Evolutionary conservation across 768 basidiomycete species (phyloP).

Genomic region (Suillus alpinus): DNA sequence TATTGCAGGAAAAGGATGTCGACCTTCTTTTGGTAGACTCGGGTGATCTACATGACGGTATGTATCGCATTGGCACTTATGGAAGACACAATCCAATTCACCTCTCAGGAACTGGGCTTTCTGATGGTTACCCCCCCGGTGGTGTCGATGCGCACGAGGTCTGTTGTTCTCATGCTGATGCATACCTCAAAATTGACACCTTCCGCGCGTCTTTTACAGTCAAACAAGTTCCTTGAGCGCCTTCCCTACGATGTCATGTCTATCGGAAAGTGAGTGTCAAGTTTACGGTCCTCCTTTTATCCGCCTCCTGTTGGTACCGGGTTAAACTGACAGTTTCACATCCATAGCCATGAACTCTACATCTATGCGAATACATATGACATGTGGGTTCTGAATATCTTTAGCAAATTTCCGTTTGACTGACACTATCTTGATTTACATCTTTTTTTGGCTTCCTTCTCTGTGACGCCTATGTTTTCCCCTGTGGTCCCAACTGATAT

Average conservation of each 20-base stretch:
- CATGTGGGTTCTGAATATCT: constrained; percentile 40
- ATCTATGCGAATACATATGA: constrained; percentile 63
- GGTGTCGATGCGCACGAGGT: constrained; percentile 75
- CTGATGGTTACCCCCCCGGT: constrained; percentile 70
- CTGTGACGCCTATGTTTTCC: not conserved
- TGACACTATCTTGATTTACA: not conserved
- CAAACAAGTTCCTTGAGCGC: constrained; percentile 70
- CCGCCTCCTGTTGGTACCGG: not conserved
- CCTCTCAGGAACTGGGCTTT: constrained; percentile 63
- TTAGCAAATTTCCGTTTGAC: not conserved
- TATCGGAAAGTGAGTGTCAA: constrained; percentile 70
- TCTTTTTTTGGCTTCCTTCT: not conserved
- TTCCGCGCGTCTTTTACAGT: constrained; percentile 31
- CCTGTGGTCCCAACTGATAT: not conserved
- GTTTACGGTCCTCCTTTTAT: not conserved
- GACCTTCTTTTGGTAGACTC: constrained; percentile 83
- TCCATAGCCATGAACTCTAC: constrained; percentile 76
- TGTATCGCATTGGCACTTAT: not conserved
- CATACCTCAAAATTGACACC: not conserved
- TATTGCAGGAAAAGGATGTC: constrained; percentile 57
- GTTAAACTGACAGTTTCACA: constrained; percentile 1
- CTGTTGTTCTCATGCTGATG: constrained; percentile 9
- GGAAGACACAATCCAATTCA: not conserved
- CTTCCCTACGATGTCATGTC: constrained; percentile 81
- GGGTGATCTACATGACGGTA: constrained; percentile 76